Evolutionary conservation across 345 rosid genomes (phyloP), one percentile per base, ranked within the genome.

Genomic region (Eucalyptus decipiens): DNA sequence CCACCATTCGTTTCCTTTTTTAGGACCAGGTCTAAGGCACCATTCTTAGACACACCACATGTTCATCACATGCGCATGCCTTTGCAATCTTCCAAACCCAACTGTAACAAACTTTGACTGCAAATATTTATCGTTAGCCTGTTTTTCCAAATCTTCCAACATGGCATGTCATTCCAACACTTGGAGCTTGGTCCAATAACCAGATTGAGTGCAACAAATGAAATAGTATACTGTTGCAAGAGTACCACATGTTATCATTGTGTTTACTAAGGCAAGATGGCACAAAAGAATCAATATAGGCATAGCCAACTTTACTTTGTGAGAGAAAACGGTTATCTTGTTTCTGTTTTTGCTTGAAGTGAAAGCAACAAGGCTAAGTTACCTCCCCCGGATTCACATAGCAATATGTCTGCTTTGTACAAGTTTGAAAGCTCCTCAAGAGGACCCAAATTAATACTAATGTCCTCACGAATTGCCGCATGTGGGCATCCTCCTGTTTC

Each of bases 361-460:
- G 67, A 10, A 90, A 23, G 32, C 24, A n/a, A 48, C 23, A 15
- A 45, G 28, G 52, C n/a, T 19, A 17, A 85, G 32, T 87, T 91
- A 94, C 98, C 99, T 95, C 99, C 99, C 49, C 99, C 99, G 34
- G 99, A 97, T 95, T 98, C 98, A 88, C 99, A 98, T 80, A 98
- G 99, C 90, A 98, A 96, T 87, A 98, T 80, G 91, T 97, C 99
- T 87, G 99, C 92, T 88, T 94, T 98, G 93, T 93, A 98, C 89
- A 97, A 90, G 92, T 95, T 95, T 24, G 98, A 95, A 40, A 97
- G 96, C 94, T 98, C 99, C 93, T 98, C 99, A 8, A 97, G 98
- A 87, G 98, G 99, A 88, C 99, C 99, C 60, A 98, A 94, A 90
- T 97, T 98, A 87, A 97, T 98, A 92, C 98, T 98, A 93, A 98